These are phyloP conservation scores for Keithomyces neogunnii DNA, from an alignment of 2,329 filamentous ascomycete genomes.

Conservation along the genomic window DNA sequence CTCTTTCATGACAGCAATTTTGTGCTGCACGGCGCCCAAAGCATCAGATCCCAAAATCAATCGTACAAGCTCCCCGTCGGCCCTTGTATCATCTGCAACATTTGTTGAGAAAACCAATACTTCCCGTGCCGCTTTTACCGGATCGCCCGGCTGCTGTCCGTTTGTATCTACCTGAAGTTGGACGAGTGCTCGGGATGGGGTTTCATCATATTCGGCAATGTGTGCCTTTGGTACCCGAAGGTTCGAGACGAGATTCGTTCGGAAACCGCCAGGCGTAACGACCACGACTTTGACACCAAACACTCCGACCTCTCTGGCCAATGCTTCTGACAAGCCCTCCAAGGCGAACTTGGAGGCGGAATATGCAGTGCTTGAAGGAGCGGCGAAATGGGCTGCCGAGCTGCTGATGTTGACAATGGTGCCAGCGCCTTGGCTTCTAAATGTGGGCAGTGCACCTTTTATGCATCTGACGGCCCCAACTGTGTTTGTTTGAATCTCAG, in stretches of 20 bases:
- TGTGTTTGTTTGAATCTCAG: not conserved
- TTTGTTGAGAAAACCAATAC: no score
- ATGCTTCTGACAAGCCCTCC: not conserved
- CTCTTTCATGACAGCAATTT: no score
- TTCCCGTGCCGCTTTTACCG: not conserved
- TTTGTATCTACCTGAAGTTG: not conserved
- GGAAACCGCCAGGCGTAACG: not conserved
- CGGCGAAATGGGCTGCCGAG: not conserved
- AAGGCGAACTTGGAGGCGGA: conserved; percentile 2
- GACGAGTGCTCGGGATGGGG: not conserved
- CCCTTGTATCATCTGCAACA: no score
- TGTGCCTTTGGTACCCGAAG: not conserved
- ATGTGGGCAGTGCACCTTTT: conserved; percentile 1
- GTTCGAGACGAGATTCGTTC: conserved; percentile 1
- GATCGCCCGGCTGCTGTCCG: conserved; percentile 1
- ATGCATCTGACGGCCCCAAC: conserved; percentile 2
- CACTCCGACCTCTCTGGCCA: conserved; percentile 1
- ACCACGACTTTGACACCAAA: conserved; percentile 2
- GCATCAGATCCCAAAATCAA: no score
- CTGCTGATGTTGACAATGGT: conserved; percentile 3
- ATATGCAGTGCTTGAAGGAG: not conserved
- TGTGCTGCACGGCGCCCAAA: no score
- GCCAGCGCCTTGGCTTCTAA: not conserved
- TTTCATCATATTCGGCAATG: not conserved
- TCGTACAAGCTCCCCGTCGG: no score